These are phyloP conservation scores for Rhododendron williamsianum DNA, from an alignment of 148 eudicot genomes.

Conservation along the genomic window DNA sequence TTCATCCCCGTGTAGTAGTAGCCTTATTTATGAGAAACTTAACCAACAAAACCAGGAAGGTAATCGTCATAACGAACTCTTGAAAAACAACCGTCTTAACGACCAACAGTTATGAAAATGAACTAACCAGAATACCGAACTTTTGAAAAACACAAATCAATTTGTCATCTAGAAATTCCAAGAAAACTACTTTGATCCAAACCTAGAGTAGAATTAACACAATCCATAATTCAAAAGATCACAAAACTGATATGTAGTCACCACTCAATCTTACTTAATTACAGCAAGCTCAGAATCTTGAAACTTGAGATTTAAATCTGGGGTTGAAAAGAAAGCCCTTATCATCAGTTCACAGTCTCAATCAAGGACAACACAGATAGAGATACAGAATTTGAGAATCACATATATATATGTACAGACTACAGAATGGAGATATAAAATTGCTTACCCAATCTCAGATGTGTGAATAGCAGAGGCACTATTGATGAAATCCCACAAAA, in stretches of 20 bases:
- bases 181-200: not conserved
- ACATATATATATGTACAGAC: not conserved
- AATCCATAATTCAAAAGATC: not conserved
- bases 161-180: not conserved
- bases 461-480: not conserved
- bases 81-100: not conserved
- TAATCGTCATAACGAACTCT: not conserved
- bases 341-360: not conserved
- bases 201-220: not conserved
- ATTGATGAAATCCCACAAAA: not conserved
- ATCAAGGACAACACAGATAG: not conserved
- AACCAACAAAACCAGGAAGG: not conserved
- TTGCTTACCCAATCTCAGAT: not conserved
- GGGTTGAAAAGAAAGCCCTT: not conserved
- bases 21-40: not conserved
- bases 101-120: not conserved
- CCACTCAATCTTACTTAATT: not conserved
- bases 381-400: not conserved
- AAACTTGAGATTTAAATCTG: not conserved
- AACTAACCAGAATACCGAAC: not conserved
- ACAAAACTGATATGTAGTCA: not conserved
- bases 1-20: not conserved
- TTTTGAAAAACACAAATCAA: not conserved
- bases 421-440: not conserved
- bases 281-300: not conserved